phyloP scores from a whole-genome alignment of 805 yeast species.

The Candida takata region DNA sequence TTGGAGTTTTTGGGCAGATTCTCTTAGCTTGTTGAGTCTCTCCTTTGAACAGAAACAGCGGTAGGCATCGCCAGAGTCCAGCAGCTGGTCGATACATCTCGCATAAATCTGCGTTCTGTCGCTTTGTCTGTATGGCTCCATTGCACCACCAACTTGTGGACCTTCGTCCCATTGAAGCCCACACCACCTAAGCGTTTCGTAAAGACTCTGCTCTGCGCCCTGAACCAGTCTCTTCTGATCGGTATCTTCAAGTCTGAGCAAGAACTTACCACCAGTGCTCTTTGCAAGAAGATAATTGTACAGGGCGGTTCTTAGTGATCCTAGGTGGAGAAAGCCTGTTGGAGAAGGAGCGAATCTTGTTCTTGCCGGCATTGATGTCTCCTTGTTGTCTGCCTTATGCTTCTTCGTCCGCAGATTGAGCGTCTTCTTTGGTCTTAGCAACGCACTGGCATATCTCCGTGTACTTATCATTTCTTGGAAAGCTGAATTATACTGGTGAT shows the following conservation, averaged over 20 bases:
- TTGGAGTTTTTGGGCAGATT: conserved; percentile 61
- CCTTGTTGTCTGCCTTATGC: conserved; percentile 28
- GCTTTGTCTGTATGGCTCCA: conserved; percentile 81
- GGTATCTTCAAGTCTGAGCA: conserved; percentile 86
- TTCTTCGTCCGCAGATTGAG: conserved; percentile 8
- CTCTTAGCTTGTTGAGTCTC: conserved; percentile 58
- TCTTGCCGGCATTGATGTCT: conserved; percentile 35
- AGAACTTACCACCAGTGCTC: conserved; percentile 71
- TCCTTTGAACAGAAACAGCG: conserved; percentile 83
- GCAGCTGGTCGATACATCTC: conserved; percentile 47
- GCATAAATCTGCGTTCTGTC: conserved; percentile 64
- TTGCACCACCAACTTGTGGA: conserved; percentile 37
- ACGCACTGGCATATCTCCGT: conserved; percentile 5
- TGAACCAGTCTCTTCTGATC: conserved; percentile 72
- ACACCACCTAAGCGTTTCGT: conserved; percentile 72
- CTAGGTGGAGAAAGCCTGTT: conserved; percentile 90
- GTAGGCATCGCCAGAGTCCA: conserved; percentile 70
- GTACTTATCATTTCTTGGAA: no score
- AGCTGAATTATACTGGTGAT: no score
- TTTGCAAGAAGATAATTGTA: conserved; percentile 82
- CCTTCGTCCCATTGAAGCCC: conserved; percentile 78
- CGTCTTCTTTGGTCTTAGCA: conserved; percentile 13
- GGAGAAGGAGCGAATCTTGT: conserved; percentile 98
- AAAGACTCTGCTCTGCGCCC: conserved; percentile 80
- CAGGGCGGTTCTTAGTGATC: conserved; percentile 88